These are phyloP conservation scores for Wickerhamomyces queroliae DNA, from an alignment of 805 yeast genomes.

Conservation along the genomic window DNA sequence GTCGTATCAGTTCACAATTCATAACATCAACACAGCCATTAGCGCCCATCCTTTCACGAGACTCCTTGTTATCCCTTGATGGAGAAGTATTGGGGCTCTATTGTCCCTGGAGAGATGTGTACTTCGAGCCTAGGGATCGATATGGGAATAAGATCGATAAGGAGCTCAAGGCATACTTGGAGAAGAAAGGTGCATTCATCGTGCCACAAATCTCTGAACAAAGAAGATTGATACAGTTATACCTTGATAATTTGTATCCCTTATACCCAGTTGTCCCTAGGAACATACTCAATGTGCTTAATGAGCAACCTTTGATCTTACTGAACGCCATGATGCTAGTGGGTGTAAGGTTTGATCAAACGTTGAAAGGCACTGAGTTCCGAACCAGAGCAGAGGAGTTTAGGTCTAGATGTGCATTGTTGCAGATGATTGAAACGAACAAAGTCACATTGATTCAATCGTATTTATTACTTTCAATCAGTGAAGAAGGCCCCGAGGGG, in stretches of 20 bases:
- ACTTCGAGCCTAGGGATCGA: neutral
- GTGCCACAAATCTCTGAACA: conserved; percentile 2
- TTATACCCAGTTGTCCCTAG: conserved; percentile 5
- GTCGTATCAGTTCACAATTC: conserved; percentile 5
- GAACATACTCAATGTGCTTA: neutral
- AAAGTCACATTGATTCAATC: conserved; percentile 8
- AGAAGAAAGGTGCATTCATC: conserved; percentile 5
- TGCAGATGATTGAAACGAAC: conserved; percentile 7
- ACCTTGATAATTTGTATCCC: conserved; percentile 5
- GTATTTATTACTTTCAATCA: neutral
- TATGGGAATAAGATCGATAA: conserved; percentile 1
- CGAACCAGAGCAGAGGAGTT: conserved; percentile 3
- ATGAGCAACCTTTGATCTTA: conserved; percentile 4
- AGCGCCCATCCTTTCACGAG: conserved; percentile 8
- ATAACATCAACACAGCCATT: conserved; percentile 9
- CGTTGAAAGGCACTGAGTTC: neutral
- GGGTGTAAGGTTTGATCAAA: conserved; percentile 3
- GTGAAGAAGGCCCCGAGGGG: conserved; percentile 9
- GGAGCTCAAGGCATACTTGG: conserved; percentile 2
- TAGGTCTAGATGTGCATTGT: neutral
- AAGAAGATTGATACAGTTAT: conserved; percentile 1
- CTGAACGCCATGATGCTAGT: conserved; percentile 5
- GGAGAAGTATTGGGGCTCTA: conserved; percentile 9
- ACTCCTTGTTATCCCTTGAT: conserved; percentile 7
- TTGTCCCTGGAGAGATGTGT: conserved; percentile 6